phyloP scores from a whole-genome alignment of 495 filamentous ascomycete species.

The Aspergillus heteromorphus region DNA sequence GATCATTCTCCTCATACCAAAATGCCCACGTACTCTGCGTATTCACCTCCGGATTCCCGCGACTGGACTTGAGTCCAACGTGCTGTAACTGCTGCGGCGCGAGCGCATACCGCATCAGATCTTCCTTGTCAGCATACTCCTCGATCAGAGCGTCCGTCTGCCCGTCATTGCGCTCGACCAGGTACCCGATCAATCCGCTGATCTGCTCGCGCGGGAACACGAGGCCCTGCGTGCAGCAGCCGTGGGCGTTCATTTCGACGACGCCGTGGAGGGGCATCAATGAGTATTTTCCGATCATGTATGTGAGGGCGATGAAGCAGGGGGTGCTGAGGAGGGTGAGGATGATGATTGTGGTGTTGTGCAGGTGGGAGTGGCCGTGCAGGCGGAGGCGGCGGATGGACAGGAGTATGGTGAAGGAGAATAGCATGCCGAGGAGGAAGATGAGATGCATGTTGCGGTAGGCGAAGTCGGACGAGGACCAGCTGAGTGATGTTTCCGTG shows the following conservation, averaged over 20 bases:
- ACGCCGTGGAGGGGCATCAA: slow-evolving; percentile 35
- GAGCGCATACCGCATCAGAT: slow-evolving; percentile 25
- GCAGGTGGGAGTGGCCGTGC: slow-evolving; percentile 19
- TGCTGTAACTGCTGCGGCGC: slow-evolving; percentile 32
- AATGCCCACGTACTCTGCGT: slow-evolving; percentile 16
- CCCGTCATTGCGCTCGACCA: slow-evolving; percentile 13
- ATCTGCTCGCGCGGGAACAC: slow-evolving; percentile 36
- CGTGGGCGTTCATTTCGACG: slow-evolving; percentile 33
- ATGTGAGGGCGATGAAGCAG: slow-evolving; percentile 35
- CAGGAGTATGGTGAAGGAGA: slow-evolving; percentile 12
- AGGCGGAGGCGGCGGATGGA: slow-evolving; percentile 8
- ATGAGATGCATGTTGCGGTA: slow-evolving; percentile 36
- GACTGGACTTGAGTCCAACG: slow-evolving; percentile 26
- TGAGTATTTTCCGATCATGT: slow-evolving; percentile 42
- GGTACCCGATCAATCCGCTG: slow-evolving; percentile 14
- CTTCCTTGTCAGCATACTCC: slow-evolving; percentile 24
- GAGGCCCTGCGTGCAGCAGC: slow-evolving; percentile 44
- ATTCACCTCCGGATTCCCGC: slow-evolving; percentile 17
- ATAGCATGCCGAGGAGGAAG: slow-evolving; percentile 22
- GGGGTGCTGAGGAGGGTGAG: slow-evolving; percentile 36
- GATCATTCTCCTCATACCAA: slow-evolving; percentile 17
- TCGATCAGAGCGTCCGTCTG: slow-evolving; percentile 35
- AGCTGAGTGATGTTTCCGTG: slow-evolving; percentile 37
- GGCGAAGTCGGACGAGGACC: slow-evolving; percentile 31
- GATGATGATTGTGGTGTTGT: slow-evolving; percentile 28